A percentile compares a stretch with the other conserved stretches of the same genome.
These are phyloP conservation scores for Curvularia sp. DNA, from an alignment of 2,329 filamentous ascomycete genomes.

Conservation along the genomic window DNA sequence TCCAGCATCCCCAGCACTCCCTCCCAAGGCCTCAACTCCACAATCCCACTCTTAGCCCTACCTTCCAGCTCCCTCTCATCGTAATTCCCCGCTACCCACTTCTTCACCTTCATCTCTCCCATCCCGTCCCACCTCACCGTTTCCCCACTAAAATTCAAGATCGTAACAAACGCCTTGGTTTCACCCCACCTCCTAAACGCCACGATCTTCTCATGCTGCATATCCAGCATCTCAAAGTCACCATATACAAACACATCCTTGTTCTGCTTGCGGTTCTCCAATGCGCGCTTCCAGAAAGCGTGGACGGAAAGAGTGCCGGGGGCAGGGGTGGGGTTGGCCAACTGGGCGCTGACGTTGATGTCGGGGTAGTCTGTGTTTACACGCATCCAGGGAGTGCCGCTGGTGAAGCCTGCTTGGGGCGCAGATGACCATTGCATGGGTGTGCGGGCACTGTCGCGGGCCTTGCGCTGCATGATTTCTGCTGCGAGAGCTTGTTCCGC, in stretches of 20 bases:
- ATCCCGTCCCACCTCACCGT: slow-evolving; percentile 40
- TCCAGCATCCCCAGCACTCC: slow-evolving; percentile 39
- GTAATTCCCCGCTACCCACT: slow-evolving; percentile 50
- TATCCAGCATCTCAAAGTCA: slow-evolving; percentile 62
- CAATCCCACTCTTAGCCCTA: slow-evolving; percentile 23
- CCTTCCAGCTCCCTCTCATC: slow-evolving; percentile 34
- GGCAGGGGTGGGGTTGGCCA: slow-evolving; percentile 34
- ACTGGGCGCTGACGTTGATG: slow-evolving; percentile 65
- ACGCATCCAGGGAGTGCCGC: slow-evolving; percentile 66
- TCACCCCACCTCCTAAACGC: slow-evolving; percentile 44
- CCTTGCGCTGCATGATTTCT: slow-evolving; percentile 62
- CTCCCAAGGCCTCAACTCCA: slow-evolving; percentile 48
- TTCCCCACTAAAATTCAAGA: slow-evolving; percentile 46
- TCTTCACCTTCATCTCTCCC: slow-evolving; percentile 34
- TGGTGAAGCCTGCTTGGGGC: slow-evolving; percentile 68
- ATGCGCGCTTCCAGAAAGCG: slow-evolving; percentile 66
- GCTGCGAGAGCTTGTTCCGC: slow-evolving; percentile 39
- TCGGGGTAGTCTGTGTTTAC: slow-evolving; percentile 62
- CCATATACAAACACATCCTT: slow-evolving; percentile 69
- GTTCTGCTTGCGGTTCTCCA: slow-evolving; percentile 64
- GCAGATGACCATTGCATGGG: slow-evolving; percentile 71
- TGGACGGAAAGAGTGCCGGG: slow-evolving; percentile 57
- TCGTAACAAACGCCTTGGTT: slow-evolving; percentile 36
- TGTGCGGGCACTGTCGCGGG: slow-evolving; percentile 70
- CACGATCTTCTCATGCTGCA: slow-evolving; percentile 48